phyloP scores from a whole-genome alignment of 257 asterid genomes.

The Solanum peruvianum region DNA sequence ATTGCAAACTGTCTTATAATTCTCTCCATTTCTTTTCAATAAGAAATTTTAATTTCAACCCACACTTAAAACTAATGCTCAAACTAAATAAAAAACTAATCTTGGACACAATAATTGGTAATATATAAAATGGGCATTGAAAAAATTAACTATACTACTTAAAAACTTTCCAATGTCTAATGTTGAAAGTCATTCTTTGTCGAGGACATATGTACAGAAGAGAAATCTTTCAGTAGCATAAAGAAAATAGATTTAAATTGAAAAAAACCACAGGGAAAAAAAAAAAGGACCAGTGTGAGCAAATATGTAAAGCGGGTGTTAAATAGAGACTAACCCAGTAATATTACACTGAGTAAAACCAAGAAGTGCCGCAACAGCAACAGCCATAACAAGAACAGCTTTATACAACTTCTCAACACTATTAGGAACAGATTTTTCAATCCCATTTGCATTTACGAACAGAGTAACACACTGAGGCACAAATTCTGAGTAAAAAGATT shows the following conservation, averaged over 20 bases:
- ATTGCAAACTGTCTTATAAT: not conserved
- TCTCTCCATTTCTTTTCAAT: not conserved
- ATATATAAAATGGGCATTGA: not conserved
- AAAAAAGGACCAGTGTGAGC: no score
- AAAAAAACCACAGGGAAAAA: not conserved
- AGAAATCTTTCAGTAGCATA: not conserved
- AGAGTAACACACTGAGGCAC: constrained; percentile 44
- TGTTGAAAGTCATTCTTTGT: not conserved
- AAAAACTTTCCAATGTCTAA: not conserved
- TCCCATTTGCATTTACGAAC: constrained; percentile 17
- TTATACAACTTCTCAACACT: constrained; percentile 20
- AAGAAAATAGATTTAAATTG: not conserved
- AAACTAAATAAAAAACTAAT: not conserved
- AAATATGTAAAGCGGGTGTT: not conserved
- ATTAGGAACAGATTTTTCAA: not conserved
- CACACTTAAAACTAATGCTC: not conserved
- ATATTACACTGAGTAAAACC: constrained; percentile 64
- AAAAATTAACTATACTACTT: not conserved
- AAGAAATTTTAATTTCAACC: not conserved
- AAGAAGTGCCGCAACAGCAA: constrained; percentile 66
- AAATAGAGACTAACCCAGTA: constrained; percentile 51
- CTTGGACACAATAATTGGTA: not conserved
- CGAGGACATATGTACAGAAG: not conserved
- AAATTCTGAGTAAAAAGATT: constrained; percentile 42
- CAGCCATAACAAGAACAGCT: constrained; percentile 54